Evolutionary conservation across 2,329 filamentous ascomycete species (phyloP).

Genomic region (Penicillium sp.): DNA sequence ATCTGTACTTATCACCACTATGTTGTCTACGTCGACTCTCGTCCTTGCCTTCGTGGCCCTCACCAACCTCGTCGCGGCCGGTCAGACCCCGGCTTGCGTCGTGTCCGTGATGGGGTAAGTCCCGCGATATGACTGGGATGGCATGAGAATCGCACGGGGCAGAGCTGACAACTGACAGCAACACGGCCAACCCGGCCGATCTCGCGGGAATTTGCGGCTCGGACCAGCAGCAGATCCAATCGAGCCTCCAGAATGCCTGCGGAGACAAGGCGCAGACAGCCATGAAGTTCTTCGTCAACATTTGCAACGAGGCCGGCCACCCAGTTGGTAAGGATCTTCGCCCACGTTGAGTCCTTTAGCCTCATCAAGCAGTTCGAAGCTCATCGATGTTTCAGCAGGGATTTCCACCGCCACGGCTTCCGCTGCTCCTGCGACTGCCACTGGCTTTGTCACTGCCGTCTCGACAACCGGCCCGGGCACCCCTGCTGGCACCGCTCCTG

Average conservation of each 20-base stretch:
- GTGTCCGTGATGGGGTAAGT: conserved; percentile 52
- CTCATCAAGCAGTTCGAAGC: not conserved
- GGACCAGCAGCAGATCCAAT: conserved; percentile 36
- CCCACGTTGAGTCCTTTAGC: not conserved
- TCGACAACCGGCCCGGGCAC: conserved; percentile 23
- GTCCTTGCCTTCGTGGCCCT: conserved; percentile 47
- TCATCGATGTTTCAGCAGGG: conserved; percentile 5
- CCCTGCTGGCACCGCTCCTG: conserved; percentile 23
- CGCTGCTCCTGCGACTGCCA: conserved; percentile 22
- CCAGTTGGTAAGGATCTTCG: conserved; percentile 38
- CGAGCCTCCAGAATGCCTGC: conserved; percentile 38
- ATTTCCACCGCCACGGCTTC: conserved; percentile 26
- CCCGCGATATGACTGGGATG: conserved; percentile 1
- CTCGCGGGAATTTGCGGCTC: conserved; percentile 41
- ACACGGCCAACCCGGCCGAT: conserved; percentile 38
- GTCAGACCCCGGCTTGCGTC: conserved; percentile 52
- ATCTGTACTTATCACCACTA: conserved; percentile 24
- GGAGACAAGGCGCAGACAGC: conserved; percentile 32
- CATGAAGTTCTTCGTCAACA: conserved; percentile 39
- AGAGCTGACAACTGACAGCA: conserved; percentile 30
- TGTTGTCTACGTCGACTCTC: conserved; percentile 47
- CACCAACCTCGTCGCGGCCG: conserved; percentile 42
- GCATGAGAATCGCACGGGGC: not conserved
- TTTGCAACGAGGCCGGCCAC: conserved; percentile 41
- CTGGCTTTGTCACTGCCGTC: conserved; percentile 23